Base-by-base conservation (phyloP, 148 eudicot species). In the Chenopodium quinoa region DNA sequence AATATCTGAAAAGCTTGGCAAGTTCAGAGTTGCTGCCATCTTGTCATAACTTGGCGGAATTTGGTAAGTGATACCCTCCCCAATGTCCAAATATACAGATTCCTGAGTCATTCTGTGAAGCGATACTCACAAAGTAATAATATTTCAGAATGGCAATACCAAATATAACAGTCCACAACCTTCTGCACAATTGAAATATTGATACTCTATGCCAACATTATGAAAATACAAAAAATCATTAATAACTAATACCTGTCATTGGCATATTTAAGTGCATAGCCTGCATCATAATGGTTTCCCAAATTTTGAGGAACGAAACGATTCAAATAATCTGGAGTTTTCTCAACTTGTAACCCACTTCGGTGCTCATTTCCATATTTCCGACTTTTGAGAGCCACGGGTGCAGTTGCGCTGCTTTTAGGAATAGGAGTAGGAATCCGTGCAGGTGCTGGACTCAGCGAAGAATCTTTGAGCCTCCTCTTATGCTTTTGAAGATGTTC, bases 1-100 rank as follows among this genome's bases (percentile, higher is more conserved):
- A 73, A 96, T 85, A 82, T 96, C 99, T 65, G 97, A 86, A 81
- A 87, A 90, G 78, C 82, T 86, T 20, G 98, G 99, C 83, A 96
- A 88, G 87, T 90, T 92, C 75, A 96, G 82, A 50, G 92, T 84
- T 69, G 90, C 63, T 3, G 93, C 91, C 79, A 96, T 82, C 88
- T 89, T 93, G 79, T 92, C 97, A 86, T 96, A 96, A 50, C 90
- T 84, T 58, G 90, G 95, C 78, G 99, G 99, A 75, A 96, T 93
- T 86, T 89, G 88, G 81, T 96, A 96, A 46, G 93, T 80, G 76
- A 96, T 87, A 82, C 97, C 95, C 76, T 93, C 91, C 32, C 98
- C 98, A 79, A 96, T 89, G 86, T 96, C 97, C 86, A 96, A 83
- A 86, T 85, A 92, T 44, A 86, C 90, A 81, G 97, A 90, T 76